A percentile compares a stretch with the other conserved stretches of the same genome.
Conservation (phyloP, 805 yeast genomes). For the Kazachstania africana region DNA sequence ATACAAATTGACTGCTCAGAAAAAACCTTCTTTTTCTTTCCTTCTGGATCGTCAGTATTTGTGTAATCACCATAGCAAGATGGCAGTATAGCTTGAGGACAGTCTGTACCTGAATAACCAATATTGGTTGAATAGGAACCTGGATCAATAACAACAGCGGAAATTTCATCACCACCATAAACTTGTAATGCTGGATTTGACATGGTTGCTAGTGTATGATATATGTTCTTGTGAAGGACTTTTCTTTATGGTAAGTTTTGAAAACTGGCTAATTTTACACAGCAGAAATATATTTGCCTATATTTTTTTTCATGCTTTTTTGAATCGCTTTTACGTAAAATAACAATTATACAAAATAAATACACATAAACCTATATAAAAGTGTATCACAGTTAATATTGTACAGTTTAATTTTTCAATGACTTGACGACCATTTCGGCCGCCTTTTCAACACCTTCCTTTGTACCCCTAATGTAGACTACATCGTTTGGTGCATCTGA, state of each 20-base stretch:
- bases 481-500: slow-evolving; percentile 40
- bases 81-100: slow-evolving; percentile 66
- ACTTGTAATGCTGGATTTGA: slow-evolving; percentile 36
- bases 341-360: background rate
- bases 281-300: too few relatives aligned
- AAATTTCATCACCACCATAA: slow-evolving; percentile 65
- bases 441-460: slow-evolving; percentile 41
- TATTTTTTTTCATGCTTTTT: too few relatives aligned
- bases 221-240: too few relatives aligned
- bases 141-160: slow-evolving; percentile 84
- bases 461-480: slow-evolving; percentile 49
- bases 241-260: background rate
- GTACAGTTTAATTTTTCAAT: slow-evolving; percentile 6
- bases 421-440: slow-evolving; percentile 28
- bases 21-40: slow-evolving; percentile 18
- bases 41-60: slow-evolving; percentile 10
- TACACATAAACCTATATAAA: background rate
- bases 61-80: slow-evolving; percentile 42
- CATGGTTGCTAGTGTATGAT: slow-evolving; percentile 8
- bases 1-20: slow-evolving; percentile 34
- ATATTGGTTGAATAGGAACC: slow-evolving; percentile 75
- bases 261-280: too few relatives aligned
- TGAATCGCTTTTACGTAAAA: background rate
- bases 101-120: slow-evolving; percentile 90
- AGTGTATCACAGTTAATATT: background rate